Evolutionary conservation across 2,329 filamentous ascomycete genomes (phyloP), one percentile per base, ranked within the genome.

Genomic region (Teratosphaeriaceae sp.): DNA sequence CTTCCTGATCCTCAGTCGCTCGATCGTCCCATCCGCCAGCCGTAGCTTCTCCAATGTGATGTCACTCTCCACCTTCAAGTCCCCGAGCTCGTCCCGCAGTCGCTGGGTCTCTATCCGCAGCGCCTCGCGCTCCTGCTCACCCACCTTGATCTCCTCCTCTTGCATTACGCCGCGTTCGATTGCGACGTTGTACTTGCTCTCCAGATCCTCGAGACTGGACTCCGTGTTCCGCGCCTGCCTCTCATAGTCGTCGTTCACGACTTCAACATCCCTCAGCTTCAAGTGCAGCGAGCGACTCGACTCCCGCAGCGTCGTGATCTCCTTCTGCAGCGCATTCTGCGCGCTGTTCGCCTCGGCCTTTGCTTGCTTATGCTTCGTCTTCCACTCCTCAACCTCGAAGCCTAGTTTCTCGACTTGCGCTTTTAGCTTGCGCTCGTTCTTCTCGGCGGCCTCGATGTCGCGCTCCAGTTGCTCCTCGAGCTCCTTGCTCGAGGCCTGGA

Each of bases 341-440:
- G 86, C 88, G 40, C 79, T 70, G 63, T 84, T 90, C 31, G 87
- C 84, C 68, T 98, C 92, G 31, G 78, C 70, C 65, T 97, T 97
- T 50, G 89, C 85, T 64, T 97, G 88, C 65, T 88, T 95, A 75
- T 94, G 94, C 74, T 97, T 98, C 54, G 85, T 88, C 82, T 97
- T 97, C 92, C 92, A 98, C 68, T 98, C 92, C 45, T 97, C 88
- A 1, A 92, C 89, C 65, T 97, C 89, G 60, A 88, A 98, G 38
- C 77, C 80, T 50, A 94, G 66, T 27, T 75, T 77, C 65, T 97
- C 90, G 1, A 87, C 84, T 70, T 90, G 94, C 65, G 94, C 84
- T 64, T 89, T 83, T 55, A 96, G 68, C 51, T 81, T 74, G 50
- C 88, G 79, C 69, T 97, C 90, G 57, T 88, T 80, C 71, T 94